Conservation (phyloP, 106 monocot species). For the Phalaenopsis equestris region DNA sequence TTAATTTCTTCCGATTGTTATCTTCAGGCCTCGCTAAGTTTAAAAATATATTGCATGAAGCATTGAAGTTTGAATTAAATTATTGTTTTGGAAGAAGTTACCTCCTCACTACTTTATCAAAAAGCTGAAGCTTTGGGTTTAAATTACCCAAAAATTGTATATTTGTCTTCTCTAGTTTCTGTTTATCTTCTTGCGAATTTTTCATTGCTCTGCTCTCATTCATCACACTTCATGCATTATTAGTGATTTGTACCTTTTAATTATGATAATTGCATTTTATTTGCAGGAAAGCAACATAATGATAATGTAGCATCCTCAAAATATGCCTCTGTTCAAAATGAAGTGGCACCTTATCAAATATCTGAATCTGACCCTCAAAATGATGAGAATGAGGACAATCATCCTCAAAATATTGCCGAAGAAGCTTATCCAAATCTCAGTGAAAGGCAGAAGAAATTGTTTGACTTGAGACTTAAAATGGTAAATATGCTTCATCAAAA, state of each 20-base stretch:
- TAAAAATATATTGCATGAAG: too few species aligned
- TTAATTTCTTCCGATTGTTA: too few species aligned
- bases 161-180: too few species aligned
- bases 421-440: constrained; percentile 53
- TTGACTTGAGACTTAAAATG: constrained; percentile 88
- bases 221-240: background rate
- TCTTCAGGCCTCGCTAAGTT: too few species aligned
- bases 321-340: constrained; percentile 17
- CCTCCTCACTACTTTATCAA: too few species aligned
- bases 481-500: constrained; percentile 13
- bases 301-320: constrained; percentile 16
- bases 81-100: too few species aligned
- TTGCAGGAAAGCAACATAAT: constrained; percentile 20
- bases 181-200: too few species aligned
- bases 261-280: constrained; percentile 1
- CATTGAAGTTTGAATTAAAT: too few species aligned
- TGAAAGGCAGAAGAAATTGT: constrained; percentile 80
- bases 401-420: constrained; percentile 27
- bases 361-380: constrained; percentile 11
- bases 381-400: constrained; percentile 10
- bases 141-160: too few species aligned
- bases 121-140: too few species aligned
- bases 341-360: constrained; percentile 14
- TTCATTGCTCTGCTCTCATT: background rate
- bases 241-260: background rate